Evolutionary conservation across 768 basidiomycete species (phyloP).

Genomic region (Porpolomopsis calyptriformis): DNA sequence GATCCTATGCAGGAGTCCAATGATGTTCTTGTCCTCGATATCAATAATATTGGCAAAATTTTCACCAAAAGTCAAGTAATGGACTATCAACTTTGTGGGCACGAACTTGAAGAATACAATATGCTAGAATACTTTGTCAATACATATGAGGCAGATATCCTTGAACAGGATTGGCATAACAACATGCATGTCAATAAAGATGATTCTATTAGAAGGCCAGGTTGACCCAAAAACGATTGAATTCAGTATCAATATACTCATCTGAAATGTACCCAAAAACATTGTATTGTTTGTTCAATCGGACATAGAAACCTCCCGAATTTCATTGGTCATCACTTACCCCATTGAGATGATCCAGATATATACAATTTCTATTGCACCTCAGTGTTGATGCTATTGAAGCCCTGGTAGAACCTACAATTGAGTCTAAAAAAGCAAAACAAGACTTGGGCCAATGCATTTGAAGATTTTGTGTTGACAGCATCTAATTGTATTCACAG

Average conservation of each 20-base stretch:
- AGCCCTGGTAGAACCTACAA: constrained; percentile 8
- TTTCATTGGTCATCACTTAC: constrained; percentile 29
- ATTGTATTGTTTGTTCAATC: constrained; percentile 9
- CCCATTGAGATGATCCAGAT: constrained; percentile 17
- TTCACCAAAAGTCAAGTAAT: constrained; percentile 14
- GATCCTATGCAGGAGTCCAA: constrained; percentile 8
- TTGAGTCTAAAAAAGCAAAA: background rate
- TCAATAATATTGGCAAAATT: constrained; percentile 7
- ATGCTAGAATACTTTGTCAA: constrained; percentile 20
- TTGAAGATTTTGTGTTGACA: background rate
- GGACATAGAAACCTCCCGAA: constrained; percentile 26
- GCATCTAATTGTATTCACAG: background rate
- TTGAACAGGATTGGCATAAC: no score
- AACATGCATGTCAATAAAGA: constrained; percentile 5
- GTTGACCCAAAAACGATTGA: constrained; percentile 9
- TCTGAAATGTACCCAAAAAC: constrained; percentile 1
- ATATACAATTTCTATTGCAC: constrained; percentile 24
- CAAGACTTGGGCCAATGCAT: constrained; percentile 7
- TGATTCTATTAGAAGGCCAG: background rate
- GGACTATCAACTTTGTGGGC: constrained; percentile 20
- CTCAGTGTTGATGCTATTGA: constrained; percentile 11
- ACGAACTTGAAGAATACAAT: constrained; percentile 10
- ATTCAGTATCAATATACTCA: constrained; percentile 8
- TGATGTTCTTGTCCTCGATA: constrained; percentile 4
- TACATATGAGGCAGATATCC: constrained; percentile 20